phyloP scores from a whole-genome alignment of 805 yeast species.

The Candida saitoana region DNA sequence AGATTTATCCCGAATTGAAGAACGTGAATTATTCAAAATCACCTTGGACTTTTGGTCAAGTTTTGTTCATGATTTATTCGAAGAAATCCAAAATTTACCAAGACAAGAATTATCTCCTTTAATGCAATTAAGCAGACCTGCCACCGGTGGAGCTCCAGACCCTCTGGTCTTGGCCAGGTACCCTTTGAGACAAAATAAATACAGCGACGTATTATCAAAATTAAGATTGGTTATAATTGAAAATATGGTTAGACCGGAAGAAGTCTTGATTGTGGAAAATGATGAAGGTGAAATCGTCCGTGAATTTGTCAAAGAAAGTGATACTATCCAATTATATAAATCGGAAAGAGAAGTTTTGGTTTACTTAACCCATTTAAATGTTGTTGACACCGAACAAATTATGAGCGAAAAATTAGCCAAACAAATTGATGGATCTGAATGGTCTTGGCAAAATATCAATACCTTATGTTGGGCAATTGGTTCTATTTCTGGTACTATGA shows the following conservation, averaged over 20 bases:
- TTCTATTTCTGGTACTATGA: conserved; percentile 97
- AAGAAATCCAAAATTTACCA: conserved; percentile 82
- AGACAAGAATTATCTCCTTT: conserved; percentile 68
- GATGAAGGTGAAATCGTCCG: conserved; percentile 99
- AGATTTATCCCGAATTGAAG: conserved; percentile 84
- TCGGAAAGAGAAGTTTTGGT: conserved; percentile 94
- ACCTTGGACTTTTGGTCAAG: conserved; percentile 93
- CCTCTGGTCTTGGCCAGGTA: conserved; percentile 72
- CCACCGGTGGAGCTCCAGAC: conserved; percentile 78
- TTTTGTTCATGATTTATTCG: conserved; percentile 76
- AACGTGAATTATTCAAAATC: conserved; percentile 92
- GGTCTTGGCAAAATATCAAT: conserved; percentile 99
- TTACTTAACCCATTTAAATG: conserved; percentile 92
- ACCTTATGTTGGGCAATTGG: conserved; percentile 99
- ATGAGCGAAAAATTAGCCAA: conserved; percentile 88
- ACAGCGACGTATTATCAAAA: conserved; percentile 72
- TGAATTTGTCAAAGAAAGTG: conserved; percentile 94
- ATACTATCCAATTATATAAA: conserved; percentile 92
- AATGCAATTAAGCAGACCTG: conserved; percentile 58
- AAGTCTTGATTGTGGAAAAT: conserved; percentile 92
- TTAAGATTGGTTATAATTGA: conserved; percentile 92
- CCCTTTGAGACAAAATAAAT: conserved; percentile 83
- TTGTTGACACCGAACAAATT: conserved; percentile 86
- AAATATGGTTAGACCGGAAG: conserved; percentile 98
- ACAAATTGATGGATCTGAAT: conserved; percentile 93